These are phyloP conservation scores for Neurospora sp. DNA, from an alignment of 2,329 filamentous ascomycete genomes.

Conservation along the genomic window DNA sequence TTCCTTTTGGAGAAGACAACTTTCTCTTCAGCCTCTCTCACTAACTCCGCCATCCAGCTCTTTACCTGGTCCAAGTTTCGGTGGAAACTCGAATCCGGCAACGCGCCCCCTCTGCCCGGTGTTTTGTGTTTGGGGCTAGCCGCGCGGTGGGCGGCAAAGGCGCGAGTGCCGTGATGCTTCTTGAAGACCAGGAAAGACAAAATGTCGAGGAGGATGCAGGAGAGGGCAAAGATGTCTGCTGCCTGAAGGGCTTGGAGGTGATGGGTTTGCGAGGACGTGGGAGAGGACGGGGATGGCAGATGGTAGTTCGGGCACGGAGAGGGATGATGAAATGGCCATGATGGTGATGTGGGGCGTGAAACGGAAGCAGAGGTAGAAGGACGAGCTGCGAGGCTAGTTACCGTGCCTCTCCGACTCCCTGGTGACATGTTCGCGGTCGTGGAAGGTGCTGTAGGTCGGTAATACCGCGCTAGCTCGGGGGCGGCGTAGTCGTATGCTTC, in stretches of 20 bases:
- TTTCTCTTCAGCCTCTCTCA: constrained; percentile 47
- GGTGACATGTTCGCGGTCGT: constrained; percentile 11
- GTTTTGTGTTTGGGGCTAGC: constrained; percentile 47
- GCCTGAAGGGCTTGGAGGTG: constrained; percentile 31
- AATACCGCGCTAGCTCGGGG: constrained; percentile 49
- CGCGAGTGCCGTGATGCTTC: constrained; percentile 37
- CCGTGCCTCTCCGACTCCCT: neutral
- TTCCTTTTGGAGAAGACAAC: constrained; percentile 27
- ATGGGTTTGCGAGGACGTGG: neutral
- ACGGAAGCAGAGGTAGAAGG: neutral
- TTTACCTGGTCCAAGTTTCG: constrained; percentile 59
- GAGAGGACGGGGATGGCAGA: neutral
- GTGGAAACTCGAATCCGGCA: constrained; percentile 63
- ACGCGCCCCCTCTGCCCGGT: constrained; percentile 46
- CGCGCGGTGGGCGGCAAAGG: constrained; percentile 57
- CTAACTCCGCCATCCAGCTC: constrained; percentile 54
- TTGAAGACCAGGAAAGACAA: constrained; percentile 61
- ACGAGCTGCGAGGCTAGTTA: neutral
- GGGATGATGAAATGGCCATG: constrained; percentile 27
- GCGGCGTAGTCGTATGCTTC: constrained; percentile 66
- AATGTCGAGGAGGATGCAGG: constrained; percentile 63
- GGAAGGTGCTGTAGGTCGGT: constrained; percentile 24
- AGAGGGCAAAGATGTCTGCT: constrained; percentile 65
- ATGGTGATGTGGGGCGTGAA: constrained; percentile 15
- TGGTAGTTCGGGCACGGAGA: constrained; percentile 32